Evolutionary conservation across 2,329 filamentous ascomycete species (phyloP).

Genomic region (Stagonosporopsis cucurbitacearum): DNA sequence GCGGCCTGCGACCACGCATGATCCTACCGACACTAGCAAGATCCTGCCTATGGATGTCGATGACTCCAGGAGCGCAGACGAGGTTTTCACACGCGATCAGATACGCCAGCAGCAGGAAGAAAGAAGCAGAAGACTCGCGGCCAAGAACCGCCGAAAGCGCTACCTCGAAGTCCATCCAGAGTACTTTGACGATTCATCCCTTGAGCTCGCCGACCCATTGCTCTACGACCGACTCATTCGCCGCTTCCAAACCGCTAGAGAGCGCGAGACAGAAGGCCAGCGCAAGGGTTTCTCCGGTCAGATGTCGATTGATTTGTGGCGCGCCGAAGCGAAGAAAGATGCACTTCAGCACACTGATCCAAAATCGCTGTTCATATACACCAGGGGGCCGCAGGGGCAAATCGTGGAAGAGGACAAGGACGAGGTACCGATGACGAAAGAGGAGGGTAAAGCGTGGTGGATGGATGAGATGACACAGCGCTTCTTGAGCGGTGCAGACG

Average conservation of each 20-base stretch:
- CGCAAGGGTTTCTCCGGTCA: conserved; percentile 79
- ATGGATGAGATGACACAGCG: conserved; percentile 72
- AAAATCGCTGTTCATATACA: conserved; percentile 58
- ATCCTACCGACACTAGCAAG: conserved; percentile 13
- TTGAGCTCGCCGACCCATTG: conserved; percentile 74
- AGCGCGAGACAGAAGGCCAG: conserved; percentile 75
- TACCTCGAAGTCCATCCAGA: conserved; percentile 75
- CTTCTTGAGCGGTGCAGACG: conserved; percentile 76
- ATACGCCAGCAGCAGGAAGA: conserved; percentile 27
- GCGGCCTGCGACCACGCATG: conserved; percentile 27
- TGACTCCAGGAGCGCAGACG: conserved; percentile 23
- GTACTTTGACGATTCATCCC: conserved; percentile 69
- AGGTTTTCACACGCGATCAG: conserved; percentile 19
- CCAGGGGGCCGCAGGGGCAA: conserved; percentile 59
- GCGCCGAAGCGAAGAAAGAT: conserved; percentile 77
- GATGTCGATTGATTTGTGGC: conserved; percentile 76
- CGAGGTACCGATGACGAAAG: conserved; percentile 63
- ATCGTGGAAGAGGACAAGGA: conserved; percentile 66
- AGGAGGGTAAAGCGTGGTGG: conserved; percentile 75
- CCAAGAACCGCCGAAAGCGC: conserved; percentile 78
- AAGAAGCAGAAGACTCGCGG: conserved; percentile 53
- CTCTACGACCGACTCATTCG: conserved; percentile 83
- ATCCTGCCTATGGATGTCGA: conserved; percentile 17
- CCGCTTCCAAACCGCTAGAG: conserved; percentile 73
- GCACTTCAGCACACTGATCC: conserved; percentile 63